These are phyloP conservation scores for Sphagnum fallax DNA, from an alignment of 228 moss, liverwort and hornwort species.

Conservation along the genomic window DNA sequence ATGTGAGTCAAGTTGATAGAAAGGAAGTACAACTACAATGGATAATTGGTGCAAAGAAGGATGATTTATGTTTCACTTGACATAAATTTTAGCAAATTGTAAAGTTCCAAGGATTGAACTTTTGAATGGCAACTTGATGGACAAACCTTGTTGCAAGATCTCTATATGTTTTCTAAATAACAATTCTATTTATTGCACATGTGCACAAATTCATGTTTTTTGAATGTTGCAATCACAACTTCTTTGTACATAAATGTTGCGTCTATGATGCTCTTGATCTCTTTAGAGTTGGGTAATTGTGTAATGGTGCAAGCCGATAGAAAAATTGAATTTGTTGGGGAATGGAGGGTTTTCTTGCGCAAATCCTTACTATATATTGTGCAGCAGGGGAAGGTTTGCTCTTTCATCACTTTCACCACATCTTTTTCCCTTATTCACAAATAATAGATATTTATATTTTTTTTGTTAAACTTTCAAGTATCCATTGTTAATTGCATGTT, in stretches of 20 bases:
- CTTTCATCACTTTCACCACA: too few relatives aligned
- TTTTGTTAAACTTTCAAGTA: too few relatives aligned
- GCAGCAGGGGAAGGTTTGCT: slow-evolving; percentile 89
- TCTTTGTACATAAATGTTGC: too few relatives aligned
- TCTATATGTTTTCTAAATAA: too few relatives aligned
- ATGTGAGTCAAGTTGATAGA: slow-evolving; percentile 56
- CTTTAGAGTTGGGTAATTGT: too few relatives aligned
- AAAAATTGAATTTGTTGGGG: slow-evolving; percentile 95
- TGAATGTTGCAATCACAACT: too few relatives aligned
- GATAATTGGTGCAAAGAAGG: slow-evolving; percentile 87
- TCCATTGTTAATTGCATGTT: too few relatives aligned
- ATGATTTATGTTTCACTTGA: slow-evolving; percentile 50
- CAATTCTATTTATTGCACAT: too few relatives aligned
- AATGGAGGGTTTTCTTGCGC: slow-evolving; percentile 99
- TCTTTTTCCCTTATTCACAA: too few relatives aligned
- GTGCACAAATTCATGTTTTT: too few relatives aligned
- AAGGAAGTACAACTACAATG: slow-evolving; percentile 90
- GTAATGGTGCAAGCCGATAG: slow-evolving; percentile 52
- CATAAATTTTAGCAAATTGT: not conserved
- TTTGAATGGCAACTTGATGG: not conserved
- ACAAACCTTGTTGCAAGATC: not conserved
- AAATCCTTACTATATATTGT: slow-evolving; percentile 98
- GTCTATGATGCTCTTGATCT: too few relatives aligned
- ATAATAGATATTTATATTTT: too few relatives aligned
- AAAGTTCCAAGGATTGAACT: not conserved